Conservation (phyloP, 2,329 filamentous ascomycete genomes). For the Cyphellophora europaea region DNA sequence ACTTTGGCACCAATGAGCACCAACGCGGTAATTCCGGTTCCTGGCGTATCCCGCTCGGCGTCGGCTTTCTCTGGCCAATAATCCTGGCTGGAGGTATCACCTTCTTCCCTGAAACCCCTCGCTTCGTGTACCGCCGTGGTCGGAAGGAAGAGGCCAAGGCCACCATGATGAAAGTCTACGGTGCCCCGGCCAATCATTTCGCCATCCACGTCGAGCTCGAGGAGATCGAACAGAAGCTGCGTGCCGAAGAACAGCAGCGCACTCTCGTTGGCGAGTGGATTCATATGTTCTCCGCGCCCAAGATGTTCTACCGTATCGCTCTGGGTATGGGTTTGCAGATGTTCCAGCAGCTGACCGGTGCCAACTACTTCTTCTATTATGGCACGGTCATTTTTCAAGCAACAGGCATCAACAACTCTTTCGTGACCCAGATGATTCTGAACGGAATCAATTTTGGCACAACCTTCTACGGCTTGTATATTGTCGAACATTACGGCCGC, state of each 20-base stretch:
- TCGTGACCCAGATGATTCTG: constrained; percentile 75
- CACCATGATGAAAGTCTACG: constrained; percentile 46
- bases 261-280: constrained; percentile 31
- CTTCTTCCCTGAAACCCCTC: constrained; percentile 47
- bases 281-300: constrained; percentile 37
- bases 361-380: constrained; percentile 37
- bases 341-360: constrained; percentile 39
- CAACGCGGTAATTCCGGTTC: constrained; percentile 20
- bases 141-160: constrained; percentile 39
- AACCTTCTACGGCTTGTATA: constrained; percentile 79
- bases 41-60: constrained; percentile 42
- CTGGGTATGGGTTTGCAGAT: constrained; percentile 38
- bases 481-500: constrained; percentile 72
- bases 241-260: constrained; percentile 40
- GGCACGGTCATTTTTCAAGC: constrained; percentile 51
- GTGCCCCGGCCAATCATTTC: constrained; percentile 43
- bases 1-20: constrained; percentile 27
- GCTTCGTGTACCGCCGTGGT: constrained; percentile 47
- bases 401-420: constrained; percentile 63
- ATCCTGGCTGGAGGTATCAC: constrained; percentile 45
- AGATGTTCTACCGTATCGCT: constrained; percentile 37
- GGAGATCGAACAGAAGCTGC: constrained; percentile 41
- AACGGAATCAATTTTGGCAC: constrained; percentile 80
- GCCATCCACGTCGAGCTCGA: constrained; percentile 42
- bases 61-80: constrained; percentile 46